Evolutionary conservation across 257 asterid species (phyloP).

Genomic region (Jacaranda mimosifolia): DNA sequence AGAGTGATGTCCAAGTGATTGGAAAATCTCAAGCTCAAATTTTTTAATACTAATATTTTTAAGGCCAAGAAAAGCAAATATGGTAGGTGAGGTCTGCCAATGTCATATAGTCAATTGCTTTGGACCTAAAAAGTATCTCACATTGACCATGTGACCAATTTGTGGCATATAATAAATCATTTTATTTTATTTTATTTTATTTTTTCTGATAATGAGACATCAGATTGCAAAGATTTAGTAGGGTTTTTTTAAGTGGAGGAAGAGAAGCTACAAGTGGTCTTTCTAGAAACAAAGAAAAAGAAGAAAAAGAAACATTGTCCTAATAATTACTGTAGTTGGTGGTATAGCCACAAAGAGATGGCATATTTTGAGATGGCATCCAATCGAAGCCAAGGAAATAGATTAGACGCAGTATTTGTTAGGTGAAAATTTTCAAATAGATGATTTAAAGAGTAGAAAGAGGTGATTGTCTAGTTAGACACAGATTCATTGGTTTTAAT

Average conservation of each 20-base stretch:
- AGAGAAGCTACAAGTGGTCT: neutral
- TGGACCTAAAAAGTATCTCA: constrained; percentile 35
- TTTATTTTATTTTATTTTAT: neutral
- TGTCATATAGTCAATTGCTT: constrained; percentile 17
- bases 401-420: too few relatives aligned
- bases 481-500: too few relatives aligned
- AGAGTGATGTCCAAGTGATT: neutral
- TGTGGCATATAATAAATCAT: neutral
- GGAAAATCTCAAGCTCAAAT: neutral
- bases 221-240: constrained; percentile 14
- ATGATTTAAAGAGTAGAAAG: too few relatives aligned
- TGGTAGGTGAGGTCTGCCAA: constrained; percentile 25
- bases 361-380: too few relatives aligned
- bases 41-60: neutral
- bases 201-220: neutral
- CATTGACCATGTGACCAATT: constrained; percentile 26
- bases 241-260: neutral
- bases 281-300: too few relatives aligned
- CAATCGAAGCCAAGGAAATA: too few relatives aligned
- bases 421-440: too few relatives aligned
- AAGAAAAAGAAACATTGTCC: neutral
- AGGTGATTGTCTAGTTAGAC: too few relatives aligned
- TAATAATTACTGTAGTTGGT: too few relatives aligned
- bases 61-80: constrained; percentile 21
- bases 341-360: too few relatives aligned